Percentiles rank a stretch among this genome's conserved stretches.
These are phyloP conservation scores for Cercophora newfieldiana DNA, from an alignment of 495 filamentous ascomycete species.

Conservation along the genomic window DNA sequence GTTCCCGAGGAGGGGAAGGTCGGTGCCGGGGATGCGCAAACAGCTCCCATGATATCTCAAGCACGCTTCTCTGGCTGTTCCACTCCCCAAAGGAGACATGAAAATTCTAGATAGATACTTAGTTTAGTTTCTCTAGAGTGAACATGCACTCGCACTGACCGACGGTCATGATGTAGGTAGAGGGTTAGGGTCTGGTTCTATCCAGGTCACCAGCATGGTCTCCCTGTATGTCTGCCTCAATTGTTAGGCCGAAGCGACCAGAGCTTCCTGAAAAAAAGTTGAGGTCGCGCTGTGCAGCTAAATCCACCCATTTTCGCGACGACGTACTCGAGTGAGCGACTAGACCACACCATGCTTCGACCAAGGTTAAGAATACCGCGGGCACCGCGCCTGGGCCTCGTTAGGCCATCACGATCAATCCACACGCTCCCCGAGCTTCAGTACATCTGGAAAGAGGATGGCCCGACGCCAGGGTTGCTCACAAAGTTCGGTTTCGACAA, in stretches of 20 bases:
- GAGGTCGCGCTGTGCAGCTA: neutral
- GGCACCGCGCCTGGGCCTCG: conserved; percentile 19
- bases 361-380: conserved; percentile 49
- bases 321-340: neutral
- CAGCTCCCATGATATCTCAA: too few species aligned
- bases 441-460: conserved; percentile 48
- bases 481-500: conserved; percentile 65
- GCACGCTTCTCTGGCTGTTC: too few species aligned
- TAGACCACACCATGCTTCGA: conserved; percentile 15
- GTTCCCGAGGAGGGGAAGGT: too few species aligned
- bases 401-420: conserved; percentile 19
- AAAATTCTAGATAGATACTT: too few species aligned
- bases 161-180: neutral
- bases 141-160: neutral
- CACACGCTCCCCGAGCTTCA: conserved; percentile 48
- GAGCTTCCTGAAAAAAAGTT: conserved; percentile 22
- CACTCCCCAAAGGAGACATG: too few species aligned
- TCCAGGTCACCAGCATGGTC: neutral
- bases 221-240: conserved; percentile 18
- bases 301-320: neutral
- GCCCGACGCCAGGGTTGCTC: conserved; percentile 61
- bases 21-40: too few species aligned
- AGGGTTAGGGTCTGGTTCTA: neutral
- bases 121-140: neutral
- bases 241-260: conserved; percentile 21